phyloP scores from a whole-genome alignment of 768 basidiomycete species.

The Tubosaeta brunneosetosa region DNA sequence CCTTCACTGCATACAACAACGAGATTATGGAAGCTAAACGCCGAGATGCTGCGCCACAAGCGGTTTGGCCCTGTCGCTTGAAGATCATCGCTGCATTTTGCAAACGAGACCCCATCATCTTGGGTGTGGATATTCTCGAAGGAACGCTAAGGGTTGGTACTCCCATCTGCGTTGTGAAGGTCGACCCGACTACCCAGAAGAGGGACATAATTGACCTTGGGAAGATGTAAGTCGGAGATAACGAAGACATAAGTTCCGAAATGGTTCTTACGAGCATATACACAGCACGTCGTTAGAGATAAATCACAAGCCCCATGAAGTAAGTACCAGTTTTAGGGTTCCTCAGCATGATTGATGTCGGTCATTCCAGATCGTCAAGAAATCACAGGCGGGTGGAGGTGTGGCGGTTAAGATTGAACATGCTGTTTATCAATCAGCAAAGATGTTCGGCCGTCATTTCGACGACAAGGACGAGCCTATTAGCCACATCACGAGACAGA shows the following conservation, averaged over 20 bases:
- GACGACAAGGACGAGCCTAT: slow-evolving; percentile 93
- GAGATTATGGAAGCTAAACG: slow-evolving; percentile 92
- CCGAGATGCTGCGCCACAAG: slow-evolving; percentile 86
- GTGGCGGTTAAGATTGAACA: slow-evolving; percentile 99
- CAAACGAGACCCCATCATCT: slow-evolving; percentile 95
- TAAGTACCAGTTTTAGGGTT: slow-evolving; percentile 30
- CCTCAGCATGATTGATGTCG: not conserved
- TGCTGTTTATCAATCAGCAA: slow-evolving; percentile 91
- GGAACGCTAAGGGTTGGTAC: slow-evolving; percentile 89
- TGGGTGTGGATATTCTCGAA: slow-evolving; percentile 95
- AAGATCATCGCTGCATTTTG: slow-evolving; percentile 92
- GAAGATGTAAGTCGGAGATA: slow-evolving; percentile 66
- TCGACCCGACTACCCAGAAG: slow-evolving; percentile 82
- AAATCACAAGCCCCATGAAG: slow-evolving; percentile 87
- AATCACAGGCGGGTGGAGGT: slow-evolving; percentile 89
- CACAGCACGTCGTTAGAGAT: slow-evolving; percentile 91
- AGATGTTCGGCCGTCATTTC: slow-evolving; percentile 95
- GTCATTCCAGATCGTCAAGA: slow-evolving; percentile 72
- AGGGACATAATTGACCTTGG: slow-evolving; percentile 90
- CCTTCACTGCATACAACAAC: slow-evolving; percentile 90
- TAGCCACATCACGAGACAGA: slow-evolving; percentile 85
- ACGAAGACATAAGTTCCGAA: not conserved
- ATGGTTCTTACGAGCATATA: slow-evolving; percentile 1
- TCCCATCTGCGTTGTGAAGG: slow-evolving; percentile 90
- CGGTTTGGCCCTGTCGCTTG: slow-evolving; percentile 94